A percentile compares a stretch with the other conserved stretches of the same genome.
Evolutionary conservation across 2,329 filamentous ascomycete species (phyloP).

Genomic region (Ramularia collo-cygni): DNA sequence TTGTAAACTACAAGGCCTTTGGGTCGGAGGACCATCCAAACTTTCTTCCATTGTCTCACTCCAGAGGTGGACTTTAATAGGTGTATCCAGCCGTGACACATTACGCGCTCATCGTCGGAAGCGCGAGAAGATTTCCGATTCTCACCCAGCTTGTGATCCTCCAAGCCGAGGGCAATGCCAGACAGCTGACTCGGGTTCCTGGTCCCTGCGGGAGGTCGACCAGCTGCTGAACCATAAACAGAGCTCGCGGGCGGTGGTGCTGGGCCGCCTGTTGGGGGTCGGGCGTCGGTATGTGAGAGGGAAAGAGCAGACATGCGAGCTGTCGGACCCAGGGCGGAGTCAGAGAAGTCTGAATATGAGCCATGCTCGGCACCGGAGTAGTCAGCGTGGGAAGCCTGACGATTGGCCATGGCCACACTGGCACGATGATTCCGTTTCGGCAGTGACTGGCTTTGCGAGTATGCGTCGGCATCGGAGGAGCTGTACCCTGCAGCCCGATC

Average conservation of each 20-base stretch:
- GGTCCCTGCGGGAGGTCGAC: constrained; percentile 21
- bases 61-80: constrained; percentile 76
- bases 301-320: constrained; percentile 30
- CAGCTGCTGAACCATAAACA: constrained; percentile 31
- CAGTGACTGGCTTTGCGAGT: constrained; percentile 12
- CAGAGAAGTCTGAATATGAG: constrained; percentile 79
- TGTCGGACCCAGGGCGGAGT: constrained; percentile 23
- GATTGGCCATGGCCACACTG: constrained; percentile 29
- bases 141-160: constrained; percentile 30
- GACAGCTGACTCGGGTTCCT: constrained; percentile 60
- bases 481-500: constrained; percentile 32
- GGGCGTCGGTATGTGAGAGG: constrained; percentile 23
- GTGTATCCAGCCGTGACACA: constrained; percentile 88
- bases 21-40: constrained; percentile 86
- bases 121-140: constrained; percentile 6
- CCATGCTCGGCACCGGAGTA: constrained; percentile 62
- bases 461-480: constrained; percentile 40
- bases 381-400: constrained; percentile 54
- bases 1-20: constrained; percentile 87
- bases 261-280: constrained; percentile 29
- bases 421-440: constrained; percentile 24
- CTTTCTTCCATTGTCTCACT: constrained; percentile 86
- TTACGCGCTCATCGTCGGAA: constrained; percentile 71
- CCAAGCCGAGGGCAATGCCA: constrained; percentile 35
- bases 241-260: constrained; percentile 30